Evolutionary conservation across 768 basidiomycete genomes (phyloP), one percentile per base, ranked within the genome.

Genomic region (Cantharellus anzutake): DNA sequence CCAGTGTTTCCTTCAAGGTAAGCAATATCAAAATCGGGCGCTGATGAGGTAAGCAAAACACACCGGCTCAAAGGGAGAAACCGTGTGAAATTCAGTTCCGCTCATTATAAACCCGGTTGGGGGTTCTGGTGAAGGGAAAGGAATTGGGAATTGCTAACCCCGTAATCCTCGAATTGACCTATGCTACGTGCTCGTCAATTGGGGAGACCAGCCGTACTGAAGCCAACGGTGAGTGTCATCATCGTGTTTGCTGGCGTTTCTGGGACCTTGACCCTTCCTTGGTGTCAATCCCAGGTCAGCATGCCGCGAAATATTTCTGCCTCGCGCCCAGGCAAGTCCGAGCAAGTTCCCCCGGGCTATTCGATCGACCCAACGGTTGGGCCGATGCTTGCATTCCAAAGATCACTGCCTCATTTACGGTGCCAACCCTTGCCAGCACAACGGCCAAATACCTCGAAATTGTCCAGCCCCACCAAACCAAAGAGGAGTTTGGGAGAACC

Each of bases 391-490:
- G 50, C 48, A n/a, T 63, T 41, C 56, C 61, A 63, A 51, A 41
- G 56, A 29, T 60, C 60, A 34, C 42, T 63, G 42, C 62, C 62
- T 38, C 41, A 34, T 38, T 78, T 98, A 4, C 93, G 29, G 83
- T 98, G 0, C 93, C 94, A 0, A 71, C 85, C 1, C 78, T 98
- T 48, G 71, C 79, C 4, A 86, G 88, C 1, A 97, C 94, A 0
- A 75, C 86, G 40, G 70, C 79, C 60, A 94, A 94, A 68, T 98
- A 98, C 73, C 81, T 96, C 65, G 85, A 91, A 63, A 79, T 83
- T 3, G 81, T 92, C 20, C 74, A 78, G 50, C 92, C 94, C 0
- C 82, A 85, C 62, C 76, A 92, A 42, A 77, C 84, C 0, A 71
- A 80, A 2, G 72, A 74, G 4, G 82, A 82, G 62, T 84, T 79